Evolutionary conservation across 345 rosid species (phyloP).

Genomic region (Dipteronia sinensis): DNA sequence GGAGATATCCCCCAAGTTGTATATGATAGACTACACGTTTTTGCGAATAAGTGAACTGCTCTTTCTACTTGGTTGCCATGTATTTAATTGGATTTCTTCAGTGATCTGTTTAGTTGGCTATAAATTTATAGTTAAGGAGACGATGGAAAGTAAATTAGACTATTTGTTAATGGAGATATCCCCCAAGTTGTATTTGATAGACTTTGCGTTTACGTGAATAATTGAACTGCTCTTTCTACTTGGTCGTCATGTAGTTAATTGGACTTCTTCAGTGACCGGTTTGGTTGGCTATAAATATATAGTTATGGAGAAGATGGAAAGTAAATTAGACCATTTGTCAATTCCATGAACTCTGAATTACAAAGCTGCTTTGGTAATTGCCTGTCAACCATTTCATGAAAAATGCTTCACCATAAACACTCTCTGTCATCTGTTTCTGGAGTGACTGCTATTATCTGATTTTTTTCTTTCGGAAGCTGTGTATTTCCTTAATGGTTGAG

Average conservation of each 20-base stretch:
- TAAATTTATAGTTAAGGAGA: not conserved
- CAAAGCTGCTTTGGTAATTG: not conserved
- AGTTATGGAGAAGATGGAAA: not conserved
- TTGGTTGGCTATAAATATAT: not conserved
- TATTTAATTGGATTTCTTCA: not conserved
- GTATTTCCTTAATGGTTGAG: constrained; percentile 10
- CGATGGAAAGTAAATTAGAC: not conserved
- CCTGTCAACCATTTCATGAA: not conserved
- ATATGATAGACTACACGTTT: not conserved
- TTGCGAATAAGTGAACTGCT: not conserved
- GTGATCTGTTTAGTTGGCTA: not conserved
- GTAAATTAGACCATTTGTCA: not conserved
- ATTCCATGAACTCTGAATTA: not conserved
- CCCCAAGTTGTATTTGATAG: not conserved
- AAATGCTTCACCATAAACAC: not conserved
- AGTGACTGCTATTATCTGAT: too few species aligned
- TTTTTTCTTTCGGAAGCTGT: not conserved
- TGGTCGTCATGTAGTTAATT: not conserved
- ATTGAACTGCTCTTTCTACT: not conserved
- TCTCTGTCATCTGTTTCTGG: not conserved
- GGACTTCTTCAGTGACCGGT: not conserved
- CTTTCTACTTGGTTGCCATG: not conserved
- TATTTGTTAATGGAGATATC: not conserved
- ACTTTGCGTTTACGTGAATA: not conserved
- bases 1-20: not conserved